Conservation (phyloP, 176 grass and related monocot genomes). For the Juncus inflexus region DNA sequence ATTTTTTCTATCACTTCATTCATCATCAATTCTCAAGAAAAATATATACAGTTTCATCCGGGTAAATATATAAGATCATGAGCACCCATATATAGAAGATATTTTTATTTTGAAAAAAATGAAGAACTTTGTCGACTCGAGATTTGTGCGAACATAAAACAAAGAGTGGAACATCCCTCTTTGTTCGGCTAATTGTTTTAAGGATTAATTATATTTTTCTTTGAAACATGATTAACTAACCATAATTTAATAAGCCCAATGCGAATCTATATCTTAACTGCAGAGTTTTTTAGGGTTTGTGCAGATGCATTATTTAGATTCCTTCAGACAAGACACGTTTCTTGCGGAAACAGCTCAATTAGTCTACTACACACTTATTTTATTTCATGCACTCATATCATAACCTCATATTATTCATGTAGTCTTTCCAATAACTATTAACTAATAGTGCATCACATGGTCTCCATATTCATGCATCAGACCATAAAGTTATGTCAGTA, state of each 20-base stretch:
- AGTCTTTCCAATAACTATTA: not conserved
- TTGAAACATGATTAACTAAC: not conserved
- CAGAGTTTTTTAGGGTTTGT: slow-evolving; percentile 15
- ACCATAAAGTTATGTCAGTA: too few relatives aligned
- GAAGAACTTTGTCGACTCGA: too few relatives aligned
- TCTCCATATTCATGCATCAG: not conserved
- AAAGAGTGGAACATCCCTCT: too few relatives aligned
- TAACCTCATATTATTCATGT: slow-evolving; percentile 2
- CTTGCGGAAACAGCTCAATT: slow-evolving; percentile 30
- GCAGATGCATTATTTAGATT: not conserved
- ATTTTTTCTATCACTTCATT: too few relatives aligned
- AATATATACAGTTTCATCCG: too few relatives aligned
- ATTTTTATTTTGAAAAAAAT: too few relatives aligned
- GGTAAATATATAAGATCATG: too few relatives aligned
- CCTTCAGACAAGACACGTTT: slow-evolving; percentile 53
- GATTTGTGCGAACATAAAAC: too few relatives aligned
- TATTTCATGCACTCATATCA: slow-evolving; percentile 34
- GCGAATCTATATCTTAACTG: slow-evolving; percentile 28
- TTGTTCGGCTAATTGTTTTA: too few relatives aligned
- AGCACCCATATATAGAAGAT: too few relatives aligned
- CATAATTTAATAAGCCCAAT: slow-evolving; percentile 13
- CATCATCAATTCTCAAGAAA: too few relatives aligned
- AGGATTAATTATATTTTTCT: too few relatives aligned
- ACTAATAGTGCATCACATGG: not conserved
- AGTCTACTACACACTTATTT: not conserved